These are phyloP conservation scores for Teunomyces atbi DNA, from an alignment of 805 yeast species.

Conservation along the genomic window DNA sequence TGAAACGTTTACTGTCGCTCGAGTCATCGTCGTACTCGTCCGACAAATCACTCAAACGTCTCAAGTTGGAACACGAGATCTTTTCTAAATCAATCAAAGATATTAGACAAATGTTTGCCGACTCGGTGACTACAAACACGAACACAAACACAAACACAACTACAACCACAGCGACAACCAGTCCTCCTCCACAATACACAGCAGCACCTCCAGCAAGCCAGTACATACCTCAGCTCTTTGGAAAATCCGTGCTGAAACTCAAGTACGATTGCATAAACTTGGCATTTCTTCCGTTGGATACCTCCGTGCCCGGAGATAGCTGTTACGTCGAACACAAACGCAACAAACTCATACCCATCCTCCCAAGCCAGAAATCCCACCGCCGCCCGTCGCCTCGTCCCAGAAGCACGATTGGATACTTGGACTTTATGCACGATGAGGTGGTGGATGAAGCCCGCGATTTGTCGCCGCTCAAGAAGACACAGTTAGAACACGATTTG, in stretches of 20 bases:
- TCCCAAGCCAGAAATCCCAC: constrained; percentile 6
- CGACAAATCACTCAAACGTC: constrained; percentile 17
- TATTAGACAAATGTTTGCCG: constrained; percentile 21
- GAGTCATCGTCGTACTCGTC: constrained; percentile 7
- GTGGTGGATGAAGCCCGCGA: constrained; percentile 2
- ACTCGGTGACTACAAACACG: constrained; percentile 5
- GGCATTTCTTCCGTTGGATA: constrained; percentile 10
- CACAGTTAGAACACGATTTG: constrained; percentile 12
- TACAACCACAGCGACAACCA: not conserved
- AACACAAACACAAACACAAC: not conserved
- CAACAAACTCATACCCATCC: constrained; percentile 4
- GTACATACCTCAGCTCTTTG: not conserved
- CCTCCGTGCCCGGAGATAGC: constrained; percentile 3
- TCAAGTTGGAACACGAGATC: constrained; percentile 20
- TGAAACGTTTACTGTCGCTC: constrained; percentile 9
- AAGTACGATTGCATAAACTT: constrained; percentile 15
- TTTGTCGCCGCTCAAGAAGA: not conserved
- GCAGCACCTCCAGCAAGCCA: not conserved
- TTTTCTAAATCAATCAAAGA: constrained; percentile 23
- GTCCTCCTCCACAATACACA: not conserved
- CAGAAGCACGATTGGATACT: not conserved
- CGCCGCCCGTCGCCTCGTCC: not conserved
- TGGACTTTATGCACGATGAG: constrained; percentile 3
- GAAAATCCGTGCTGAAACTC: not conserved
- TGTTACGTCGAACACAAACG: not conserved